These are phyloP conservation scores for Phytophthora fragariaefolia DNA, from an alignment of 352 stramenopile species.

Conservation along the genomic window DNA sequence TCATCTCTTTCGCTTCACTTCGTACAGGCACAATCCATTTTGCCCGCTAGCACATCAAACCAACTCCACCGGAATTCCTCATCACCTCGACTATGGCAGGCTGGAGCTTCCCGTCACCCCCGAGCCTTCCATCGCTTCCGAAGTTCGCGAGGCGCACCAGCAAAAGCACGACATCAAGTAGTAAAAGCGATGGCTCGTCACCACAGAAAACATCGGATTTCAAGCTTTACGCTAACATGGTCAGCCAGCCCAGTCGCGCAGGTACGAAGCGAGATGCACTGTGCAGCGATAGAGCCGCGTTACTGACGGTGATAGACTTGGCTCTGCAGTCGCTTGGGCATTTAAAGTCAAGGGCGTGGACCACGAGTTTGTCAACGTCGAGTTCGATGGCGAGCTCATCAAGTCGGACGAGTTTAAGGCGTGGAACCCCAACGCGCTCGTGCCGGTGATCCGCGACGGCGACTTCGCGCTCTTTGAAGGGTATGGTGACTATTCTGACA, in stretches of 20 bases:
- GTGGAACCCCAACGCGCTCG: constrained; percentile 61
- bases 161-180: constrained; percentile 17
- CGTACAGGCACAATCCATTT: constrained; percentile 31
- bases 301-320: not conserved
- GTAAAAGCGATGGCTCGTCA: constrained; percentile 16
- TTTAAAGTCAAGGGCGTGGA: constrained; percentile 52
- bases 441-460: constrained; percentile 60
- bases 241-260: constrained; percentile 52
- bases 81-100: constrained; percentile 27
- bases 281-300: not conserved
- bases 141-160: constrained; percentile 33
- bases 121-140: constrained; percentile 28
- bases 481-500: constrained; percentile 4
- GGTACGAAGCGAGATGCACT: constrained; percentile 13
- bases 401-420: constrained; percentile 53
- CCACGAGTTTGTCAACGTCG: constrained; percentile 51
- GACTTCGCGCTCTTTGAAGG: constrained; percentile 65
- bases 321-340: constrained; percentile 35
- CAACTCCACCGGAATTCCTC: constrained; percentile 12
- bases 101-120: constrained; percentile 34
- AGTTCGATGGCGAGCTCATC: constrained; percentile 28
- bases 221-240: constrained; percentile 53
- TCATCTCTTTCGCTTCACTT: constrained; percentile 10
- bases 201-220: constrained; percentile 33
- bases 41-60: constrained; percentile 7